A percentile compares a stretch with the other conserved stretches of the same genome.
These are phyloP conservation scores for Omphalotus guepiniiformis DNA, from an alignment of 768 basidiomycete genomes.

Conservation along the genomic window DNA sequence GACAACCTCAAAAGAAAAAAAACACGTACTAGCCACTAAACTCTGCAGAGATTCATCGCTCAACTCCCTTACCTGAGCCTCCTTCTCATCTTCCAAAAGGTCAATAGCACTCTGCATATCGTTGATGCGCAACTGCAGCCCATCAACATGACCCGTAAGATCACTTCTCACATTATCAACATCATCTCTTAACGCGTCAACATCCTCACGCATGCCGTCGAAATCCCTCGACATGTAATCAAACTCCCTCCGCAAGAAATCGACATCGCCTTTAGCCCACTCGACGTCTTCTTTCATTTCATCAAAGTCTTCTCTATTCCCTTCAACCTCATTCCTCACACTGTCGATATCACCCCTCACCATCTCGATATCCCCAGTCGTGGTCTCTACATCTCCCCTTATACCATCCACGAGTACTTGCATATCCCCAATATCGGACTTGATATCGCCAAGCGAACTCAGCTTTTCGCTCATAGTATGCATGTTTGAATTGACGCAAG, in stretches of 20 bases:
- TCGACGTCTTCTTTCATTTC: not conserved
- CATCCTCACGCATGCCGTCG: not conserved
- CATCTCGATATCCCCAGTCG: not conserved
- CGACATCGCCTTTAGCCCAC: not conserved
- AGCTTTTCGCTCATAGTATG: slow-evolving; percentile 16
- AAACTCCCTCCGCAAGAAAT: not conserved
- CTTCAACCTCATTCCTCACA: not conserved
- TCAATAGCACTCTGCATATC: not conserved
- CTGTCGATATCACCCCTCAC: not conserved
- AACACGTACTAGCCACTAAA: not conserved
- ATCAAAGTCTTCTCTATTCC: not conserved
- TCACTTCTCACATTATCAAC: not conserved
- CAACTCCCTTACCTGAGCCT: not conserved
- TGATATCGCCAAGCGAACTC: slow-evolving; percentile 12
- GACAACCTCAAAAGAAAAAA: not conserved
- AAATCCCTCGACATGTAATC: not conserved
- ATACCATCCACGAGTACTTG: not conserved
- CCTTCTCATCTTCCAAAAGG: not conserved
- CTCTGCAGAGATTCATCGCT: not conserved
- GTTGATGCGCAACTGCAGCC: not conserved
- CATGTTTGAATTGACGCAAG: slow-evolving; percentile 13
- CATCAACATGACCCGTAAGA: not conserved
- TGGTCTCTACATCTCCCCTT: not conserved
- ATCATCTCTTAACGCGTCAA: not conserved
- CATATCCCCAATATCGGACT: slow-evolving; percentile 5